These are phyloP conservation scores for Oenanthe javanica DNA, from an alignment of 140 eudicot genomes.

Conservation along the genomic window DNA sequence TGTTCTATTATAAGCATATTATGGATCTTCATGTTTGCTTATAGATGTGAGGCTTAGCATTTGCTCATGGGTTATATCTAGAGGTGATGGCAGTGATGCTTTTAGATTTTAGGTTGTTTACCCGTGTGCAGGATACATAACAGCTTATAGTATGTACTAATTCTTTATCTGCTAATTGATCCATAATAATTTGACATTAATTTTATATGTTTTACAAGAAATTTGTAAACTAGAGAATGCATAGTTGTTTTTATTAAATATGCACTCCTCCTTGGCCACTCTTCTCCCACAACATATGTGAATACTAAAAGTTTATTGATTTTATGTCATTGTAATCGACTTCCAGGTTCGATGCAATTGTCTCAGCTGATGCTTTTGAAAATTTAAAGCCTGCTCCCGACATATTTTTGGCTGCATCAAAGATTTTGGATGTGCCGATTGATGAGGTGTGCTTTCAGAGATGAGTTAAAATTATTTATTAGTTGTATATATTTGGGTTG, in stretches of 20 bases:
- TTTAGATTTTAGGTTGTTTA: not conserved
- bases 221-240: not conserved
- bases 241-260: not conserved
- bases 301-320: not conserved
- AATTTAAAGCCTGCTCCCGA: slow-evolving; percentile 99
- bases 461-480: not conserved
- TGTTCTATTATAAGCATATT: not conserved
- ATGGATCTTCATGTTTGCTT: not conserved
- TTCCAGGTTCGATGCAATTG: slow-evolving; percentile 96
- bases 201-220: not conserved
- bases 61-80: not conserved
- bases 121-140: not conserved
- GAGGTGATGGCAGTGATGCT: not conserved
- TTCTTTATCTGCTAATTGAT: not conserved
- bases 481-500: not conserved
- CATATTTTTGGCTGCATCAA: slow-evolving; percentile 87
- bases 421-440: slow-evolving; percentile 60
- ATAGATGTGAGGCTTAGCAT: not conserved
- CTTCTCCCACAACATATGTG: not conserved
- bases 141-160: not conserved
- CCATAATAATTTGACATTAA: not conserved
- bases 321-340: slow-evolving; percentile 14
- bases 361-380: slow-evolving; percentile 97
- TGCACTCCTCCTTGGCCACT: not conserved
- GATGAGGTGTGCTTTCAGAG: slow-evolving; percentile 53